Evolutionary conservation across 169 alveolate species (phyloP).

Genomic region (Plasmodium blacklocki): DNA sequence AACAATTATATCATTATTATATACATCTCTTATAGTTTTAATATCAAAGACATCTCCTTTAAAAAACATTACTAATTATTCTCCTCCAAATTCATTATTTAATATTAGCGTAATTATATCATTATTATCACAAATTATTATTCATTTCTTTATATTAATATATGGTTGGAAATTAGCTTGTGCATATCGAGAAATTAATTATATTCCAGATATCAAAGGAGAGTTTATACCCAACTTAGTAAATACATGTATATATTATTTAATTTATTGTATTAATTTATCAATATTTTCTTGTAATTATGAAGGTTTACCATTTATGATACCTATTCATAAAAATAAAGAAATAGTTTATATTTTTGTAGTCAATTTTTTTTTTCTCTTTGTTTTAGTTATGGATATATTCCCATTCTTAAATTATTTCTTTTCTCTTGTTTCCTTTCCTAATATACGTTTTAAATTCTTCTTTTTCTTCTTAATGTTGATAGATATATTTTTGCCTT

Average conservation of each 20-base stretch:
- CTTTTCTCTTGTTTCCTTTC: slow-evolving; percentile 72
- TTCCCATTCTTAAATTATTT: slow-evolving; percentile 53
- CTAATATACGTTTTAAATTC: slow-evolving; percentile 18
- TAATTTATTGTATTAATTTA: slow-evolving; percentile 85
- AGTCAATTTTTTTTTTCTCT: slow-evolving; percentile 35
- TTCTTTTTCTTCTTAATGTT: slow-evolving; percentile 46
- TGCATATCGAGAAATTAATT: slow-evolving; percentile 65
- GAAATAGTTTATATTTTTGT: slow-evolving; percentile 59
- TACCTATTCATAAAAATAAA: slow-evolving; percentile 84
- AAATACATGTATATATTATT: slow-evolving; percentile 89
- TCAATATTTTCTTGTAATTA: slow-evolving; percentile 90
- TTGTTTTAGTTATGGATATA: slow-evolving; percentile 40
- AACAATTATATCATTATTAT: slow-evolving; percentile 88
- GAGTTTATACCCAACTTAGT: slow-evolving; percentile 90
- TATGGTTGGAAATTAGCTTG: slow-evolving; percentile 88
- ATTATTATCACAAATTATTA: slow-evolving; percentile 82
- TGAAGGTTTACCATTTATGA: slow-evolving; percentile 91
- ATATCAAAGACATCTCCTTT: slow-evolving; percentile 84
- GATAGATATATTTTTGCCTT: slow-evolving; percentile 42
- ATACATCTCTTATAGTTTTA: slow-evolving; percentile 82
- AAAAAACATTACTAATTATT: slow-evolving; percentile 70
- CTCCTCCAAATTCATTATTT: slow-evolving; percentile 81
- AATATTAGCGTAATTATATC: slow-evolving; percentile 79
- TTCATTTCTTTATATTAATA: slow-evolving; percentile 84
- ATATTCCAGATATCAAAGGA: slow-evolving; percentile 86